Evolutionary conservation across 345 rosid species (phyloP), one percentile per base, ranked within the genome.

Genomic region (Euphorbia tirucalli): DNA sequence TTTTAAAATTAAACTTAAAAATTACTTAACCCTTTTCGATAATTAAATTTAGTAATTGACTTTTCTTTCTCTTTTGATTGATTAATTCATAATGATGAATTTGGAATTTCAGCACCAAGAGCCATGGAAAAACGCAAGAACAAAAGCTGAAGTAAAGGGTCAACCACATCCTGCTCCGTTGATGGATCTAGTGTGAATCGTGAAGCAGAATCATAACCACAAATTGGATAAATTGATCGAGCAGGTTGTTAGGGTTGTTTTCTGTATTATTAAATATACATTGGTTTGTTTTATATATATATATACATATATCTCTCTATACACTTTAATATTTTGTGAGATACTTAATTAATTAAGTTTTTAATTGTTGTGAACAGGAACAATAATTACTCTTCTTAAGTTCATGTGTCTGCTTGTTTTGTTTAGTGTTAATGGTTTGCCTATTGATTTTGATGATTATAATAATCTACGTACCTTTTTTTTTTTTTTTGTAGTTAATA

Each of bases 51-150:
- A 55, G 11, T 49, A 9, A 49, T 49, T 66, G 39, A 44, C 54
- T 41, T 66, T 7, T 21, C 31, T 64, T 64, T 41, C 8, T 64
- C 31, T 13, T 25, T 15, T 3, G 11, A 21, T 37, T 11, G 32
- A 68, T 28, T 30, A 30, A 28, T 28, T 15, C 27, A 30, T 25
- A 18, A 35, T 35, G 39, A 35, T 35, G 39, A 35, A 56, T 37
- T 28, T 46, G 8, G 49, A 11, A 8, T 68, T 77, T 57, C 89
- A 91, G 96, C 97, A 54, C 98, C 96, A 66, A 86, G 92, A 74
- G 93, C 93, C 74, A 83, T 84, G 92, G 92, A 86, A 84, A 91
- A 91, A 75, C 79, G 90, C 88, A 89, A 88, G 87, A 86, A 79
- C 75, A 85, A 83, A 72, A 85, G 82, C 82, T 88, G 72, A 85